Evolutionary conservation across 495 filamentous ascomycete genomes (phyloP), one percentile per base, ranked within the genome.

Genomic region (Aspergillus indologenus): DNA sequence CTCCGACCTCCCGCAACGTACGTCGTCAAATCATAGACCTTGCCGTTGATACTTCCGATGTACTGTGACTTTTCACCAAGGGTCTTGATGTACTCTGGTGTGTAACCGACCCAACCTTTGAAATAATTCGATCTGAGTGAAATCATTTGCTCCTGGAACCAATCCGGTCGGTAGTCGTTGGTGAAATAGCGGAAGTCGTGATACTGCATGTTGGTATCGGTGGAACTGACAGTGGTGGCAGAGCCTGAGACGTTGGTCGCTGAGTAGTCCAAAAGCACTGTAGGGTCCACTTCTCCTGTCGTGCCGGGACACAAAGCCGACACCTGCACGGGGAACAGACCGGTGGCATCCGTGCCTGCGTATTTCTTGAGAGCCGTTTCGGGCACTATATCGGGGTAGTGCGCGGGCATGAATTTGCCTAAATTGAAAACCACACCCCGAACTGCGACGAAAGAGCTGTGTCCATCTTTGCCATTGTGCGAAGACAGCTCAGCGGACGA

Each of bases 241-340:
- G 83, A 82, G 14, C 83, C 85, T 8, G 85, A 83, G 46, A 88
- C 77, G 70, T 99, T 99, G 59, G 85, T 86, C 15, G 79, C 79
- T 61, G 83, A 84, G 71, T 91, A 98, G 69, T 92, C 88, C 51
- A 98, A 81, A 52, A 86, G 85, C 17, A 99, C 89, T 50, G 81
- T 81, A 21, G 82, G 81, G 63, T 90, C 81, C 23, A 93, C 79
- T 64, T 60, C 46, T 21, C 89, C 90, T 53, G 83, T 71, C 26
- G 80, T 81, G 40, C 94, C 94, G 47, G 88, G 83, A 72, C 94
- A 99, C 42, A 98, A 78, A 40, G 93, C 90, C 4, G 90, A 95
- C 17, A 98, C 94, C 68, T 99, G 94, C 14, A 99, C 81, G 0
- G 94, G 94, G 75, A 99, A 99, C 15, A 99, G 79, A 45, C 81